Evolutionary conservation across 2,329 filamentous ascomycete genomes (phyloP).

Genomic region (Penicillium sp.): DNA sequence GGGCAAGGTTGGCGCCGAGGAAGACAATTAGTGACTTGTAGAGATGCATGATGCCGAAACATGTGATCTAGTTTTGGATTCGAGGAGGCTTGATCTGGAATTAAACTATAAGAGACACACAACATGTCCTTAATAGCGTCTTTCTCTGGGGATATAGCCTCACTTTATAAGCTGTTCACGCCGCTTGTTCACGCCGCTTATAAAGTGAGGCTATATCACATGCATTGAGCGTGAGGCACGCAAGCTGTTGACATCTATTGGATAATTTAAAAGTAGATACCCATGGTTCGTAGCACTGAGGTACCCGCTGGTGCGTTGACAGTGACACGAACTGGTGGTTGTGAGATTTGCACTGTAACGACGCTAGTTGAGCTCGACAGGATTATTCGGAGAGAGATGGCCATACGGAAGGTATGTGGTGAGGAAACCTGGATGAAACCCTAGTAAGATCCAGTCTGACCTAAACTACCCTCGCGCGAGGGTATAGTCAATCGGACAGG

Average conservation of each 20-base stretch:
- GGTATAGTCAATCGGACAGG: no score
- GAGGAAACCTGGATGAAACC: not conserved
- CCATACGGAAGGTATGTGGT: not conserved
- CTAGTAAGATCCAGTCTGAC: no score
- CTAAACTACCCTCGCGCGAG: no score
- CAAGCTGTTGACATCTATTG: not conserved
- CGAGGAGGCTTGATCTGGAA: not conserved
- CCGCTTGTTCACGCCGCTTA: no score
- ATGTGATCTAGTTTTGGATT: not conserved
- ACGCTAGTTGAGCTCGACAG: not conserved
- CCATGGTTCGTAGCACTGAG: not conserved
- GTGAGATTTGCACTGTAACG: conserved; percentile 2
- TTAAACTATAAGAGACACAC: not conserved
- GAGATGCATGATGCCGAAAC: conserved; percentile 40
- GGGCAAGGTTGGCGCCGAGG: conserved; percentile 50
- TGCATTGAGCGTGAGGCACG: not conserved
- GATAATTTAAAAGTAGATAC: not conserved
- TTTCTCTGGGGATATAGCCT: not conserved
- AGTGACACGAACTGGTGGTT: not conserved
- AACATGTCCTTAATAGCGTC: not conserved
- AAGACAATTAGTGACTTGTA: conserved; percentile 39
- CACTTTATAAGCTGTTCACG: not conserved
- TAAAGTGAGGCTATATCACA: conserved; percentile 2
- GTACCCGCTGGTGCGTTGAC: not conserved
- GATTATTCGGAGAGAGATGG: not conserved